A percentile compares a stretch with the other conserved stretches of the same genome.
Conservation (phyloP, 2,329 filamentous ascomycete genomes). For the Meredithiella fracta region DNA sequence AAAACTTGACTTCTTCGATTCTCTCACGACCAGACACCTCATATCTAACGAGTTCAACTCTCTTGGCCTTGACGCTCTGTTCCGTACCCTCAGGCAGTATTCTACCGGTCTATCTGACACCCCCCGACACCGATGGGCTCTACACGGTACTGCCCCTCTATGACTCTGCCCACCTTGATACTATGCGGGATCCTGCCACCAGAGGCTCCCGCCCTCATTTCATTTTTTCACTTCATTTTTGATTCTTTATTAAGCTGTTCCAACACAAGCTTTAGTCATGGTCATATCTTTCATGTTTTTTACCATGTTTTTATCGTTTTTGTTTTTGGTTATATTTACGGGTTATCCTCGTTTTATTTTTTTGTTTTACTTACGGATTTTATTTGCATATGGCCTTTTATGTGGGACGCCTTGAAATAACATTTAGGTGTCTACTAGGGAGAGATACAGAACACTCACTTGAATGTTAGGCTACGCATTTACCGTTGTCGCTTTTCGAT, state of each 20-base stretch:
- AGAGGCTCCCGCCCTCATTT: background rate
- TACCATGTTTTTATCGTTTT: slow-evolving; percentile 3
- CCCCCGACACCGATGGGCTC: background rate
- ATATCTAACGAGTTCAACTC: slow-evolving; percentile 8
- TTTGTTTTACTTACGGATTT: background rate
- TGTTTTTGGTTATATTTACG: background rate
- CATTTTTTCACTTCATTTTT: slow-evolving; percentile 5
- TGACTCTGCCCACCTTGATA: slow-evolving; percentile 1
- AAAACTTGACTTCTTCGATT: slow-evolving; percentile 2
- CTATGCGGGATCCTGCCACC: background rate
- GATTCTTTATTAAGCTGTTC: slow-evolving; percentile 11
- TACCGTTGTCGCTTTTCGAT: background rate
- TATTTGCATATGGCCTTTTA: background rate
- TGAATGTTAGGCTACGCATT: slow-evolving; percentile 7
- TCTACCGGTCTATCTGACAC: background rate
- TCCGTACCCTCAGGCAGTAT: background rate
- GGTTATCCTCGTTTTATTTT: slow-evolving; percentile 1
- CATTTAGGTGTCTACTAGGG: slow-evolving; percentile 14
- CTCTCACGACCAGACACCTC: background rate
- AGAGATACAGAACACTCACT: slow-evolving; percentile 16
- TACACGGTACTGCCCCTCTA: background rate
- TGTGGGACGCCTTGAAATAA: slow-evolving; percentile 12
- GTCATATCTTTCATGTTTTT: slow-evolving; percentile 2
- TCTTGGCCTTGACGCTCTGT: background rate
- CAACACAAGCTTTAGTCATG: slow-evolving; percentile 13